Base-by-base conservation (phyloP, 2,329 filamentous ascomycete species). In the Helotiales sp. region DNA sequence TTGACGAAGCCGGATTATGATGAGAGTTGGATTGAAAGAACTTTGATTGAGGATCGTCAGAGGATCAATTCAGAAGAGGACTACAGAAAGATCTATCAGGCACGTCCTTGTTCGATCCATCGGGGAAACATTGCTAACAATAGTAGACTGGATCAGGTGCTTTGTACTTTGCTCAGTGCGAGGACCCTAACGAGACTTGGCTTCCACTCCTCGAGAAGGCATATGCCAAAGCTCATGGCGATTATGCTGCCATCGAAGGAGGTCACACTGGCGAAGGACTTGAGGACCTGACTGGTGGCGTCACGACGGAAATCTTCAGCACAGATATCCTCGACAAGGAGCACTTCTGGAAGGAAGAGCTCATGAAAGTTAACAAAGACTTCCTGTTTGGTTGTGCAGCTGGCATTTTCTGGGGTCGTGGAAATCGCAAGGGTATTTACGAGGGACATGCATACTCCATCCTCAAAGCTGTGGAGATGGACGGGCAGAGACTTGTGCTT, bases 1-100 rank as follows among this genome's bases (percentile, higher is more conserved):
- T 81, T 96, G 15, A 88, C 86, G 53, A 90, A 89, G 2, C 88
- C 90, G 2, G 87, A 89, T 67, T 96, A 91, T 75, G 90, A 95
- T 19, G 46, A 64, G 87, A 91, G 49, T 91, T 33, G 25, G 46
- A 48, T 48, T 31, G 29, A 30, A 15, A 48, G 25, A n/a, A 48
- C 19, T 30, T 5, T 33, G 46, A 48, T 48, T 70, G 83, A 91
- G 67, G 86, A 91, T 68, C 85, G 91, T 52, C 88, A 82, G 63
- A 77, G 79, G 19, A 78, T 80, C 42, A 78, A 80, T 50, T 77
- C 78, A 0, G 80, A 82, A 56, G 78, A 83, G 53, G 83, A 88
- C 54, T 91, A 77, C 72, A 57, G 62, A 3, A 66, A 68, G 74
- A 75, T 61, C 68, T 70, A 72, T 54, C 69, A 69, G 51, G 64